A percentile compares a stretch with the other conserved stretches of the same genome.
phyloP scores from a whole-genome alignment of 805 yeast genomes.

The Cyberlindnera xylosilytica region DNA sequence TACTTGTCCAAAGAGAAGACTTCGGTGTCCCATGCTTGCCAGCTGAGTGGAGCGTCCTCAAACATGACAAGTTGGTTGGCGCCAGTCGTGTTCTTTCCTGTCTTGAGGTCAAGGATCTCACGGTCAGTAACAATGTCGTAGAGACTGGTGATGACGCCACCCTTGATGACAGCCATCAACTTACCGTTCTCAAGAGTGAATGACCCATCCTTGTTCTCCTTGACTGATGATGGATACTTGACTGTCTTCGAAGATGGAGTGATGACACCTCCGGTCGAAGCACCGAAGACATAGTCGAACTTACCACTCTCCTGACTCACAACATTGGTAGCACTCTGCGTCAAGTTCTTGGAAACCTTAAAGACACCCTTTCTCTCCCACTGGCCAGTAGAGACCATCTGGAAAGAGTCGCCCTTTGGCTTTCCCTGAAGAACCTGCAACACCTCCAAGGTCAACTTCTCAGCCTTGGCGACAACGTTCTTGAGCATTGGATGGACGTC shows the following conservation, averaged over 20 bases:
- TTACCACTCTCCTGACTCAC: conserved; percentile 18
- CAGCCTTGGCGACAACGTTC: conserved; percentile 50
- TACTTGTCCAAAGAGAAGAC: conserved; percentile 77
- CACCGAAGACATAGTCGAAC: conserved; percentile 23
- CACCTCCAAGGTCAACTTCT: conserved; percentile 44
- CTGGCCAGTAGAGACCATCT: conserved; percentile 52
- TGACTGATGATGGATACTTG: conserved; percentile 48
- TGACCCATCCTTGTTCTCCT: conserved; percentile 36
- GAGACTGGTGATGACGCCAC: conserved; percentile 62
- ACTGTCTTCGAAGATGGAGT: conserved; percentile 20
- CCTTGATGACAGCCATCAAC: conserved; percentile 46
- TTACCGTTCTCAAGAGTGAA: conserved; percentile 59
- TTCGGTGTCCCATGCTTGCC: conserved; percentile 99
- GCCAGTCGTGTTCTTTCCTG: conserved; percentile 43
- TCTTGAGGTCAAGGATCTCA: conserved; percentile 62
- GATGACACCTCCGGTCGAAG: conserved; percentile 8
- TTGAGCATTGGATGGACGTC: conserved; percentile 80
- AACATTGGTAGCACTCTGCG: conserved; percentile 1
- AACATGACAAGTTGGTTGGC: conserved; percentile 82
- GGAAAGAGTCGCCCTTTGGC: conserved; percentile 23
- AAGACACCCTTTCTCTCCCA: conserved; percentile 54
- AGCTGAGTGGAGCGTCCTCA: conserved; percentile 86
- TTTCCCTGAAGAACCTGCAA: conserved; percentile 23
- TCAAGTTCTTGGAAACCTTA: conserved; percentile 28
- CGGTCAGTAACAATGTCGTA: conserved; percentile 54